A percentile compares a stretch with the other conserved stretches of the same genome.
These are phyloP conservation scores for Colletotrichum endophyticum DNA, from an alignment of 2,329 filamentous ascomycete genomes.

Conservation along the genomic window DNA sequence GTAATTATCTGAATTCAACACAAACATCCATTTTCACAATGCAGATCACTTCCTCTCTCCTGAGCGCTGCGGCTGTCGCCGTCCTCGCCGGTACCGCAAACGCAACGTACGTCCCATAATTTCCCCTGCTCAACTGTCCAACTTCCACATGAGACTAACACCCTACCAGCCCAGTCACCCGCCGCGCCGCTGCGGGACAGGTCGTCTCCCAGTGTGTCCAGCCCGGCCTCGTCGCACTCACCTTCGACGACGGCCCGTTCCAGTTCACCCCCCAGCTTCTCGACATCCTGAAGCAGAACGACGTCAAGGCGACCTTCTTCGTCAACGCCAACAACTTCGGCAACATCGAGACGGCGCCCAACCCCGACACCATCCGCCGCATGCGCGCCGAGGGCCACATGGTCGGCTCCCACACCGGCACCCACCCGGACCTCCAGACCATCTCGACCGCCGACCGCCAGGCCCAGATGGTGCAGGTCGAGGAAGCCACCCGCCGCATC, in stretches of 20 bases:
- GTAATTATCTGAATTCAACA: not conserved
- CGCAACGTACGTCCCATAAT: not conserved
- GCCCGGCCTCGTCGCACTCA: slow-evolving; percentile 46
- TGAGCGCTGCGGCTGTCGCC: not conserved
- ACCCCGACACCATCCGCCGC: slow-evolving; percentile 39
- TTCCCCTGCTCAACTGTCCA: not conserved
- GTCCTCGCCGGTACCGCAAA: not conserved
- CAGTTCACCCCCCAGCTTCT: slow-evolving; percentile 46
- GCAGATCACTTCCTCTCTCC: slow-evolving; percentile 2
- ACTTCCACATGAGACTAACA: slow-evolving; percentile 4
- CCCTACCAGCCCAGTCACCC: not conserved
- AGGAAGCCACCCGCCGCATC: slow-evolving; percentile 47
- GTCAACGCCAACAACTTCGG: slow-evolving; percentile 44
- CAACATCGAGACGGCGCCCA: slow-evolving; percentile 45
- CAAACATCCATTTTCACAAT: not conserved
- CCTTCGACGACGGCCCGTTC: slow-evolving; percentile 53
- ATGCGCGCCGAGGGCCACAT: slow-evolving; percentile 49
- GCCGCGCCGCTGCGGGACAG: slow-evolving; percentile 6
- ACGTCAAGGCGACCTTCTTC: slow-evolving; percentile 46
- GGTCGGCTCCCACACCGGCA: slow-evolving; percentile 42
- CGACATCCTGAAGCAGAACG: slow-evolving; percentile 34
- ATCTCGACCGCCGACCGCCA: slow-evolving; percentile 36
- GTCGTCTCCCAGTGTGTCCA: slow-evolving; percentile 29
- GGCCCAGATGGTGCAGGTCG: slow-evolving; percentile 48
- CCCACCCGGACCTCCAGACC: slow-evolving; percentile 46